Evolutionary conservation across 169 alveolate genomes (phyloP).

Genomic region (Plasmodium knowlesi): DNA sequence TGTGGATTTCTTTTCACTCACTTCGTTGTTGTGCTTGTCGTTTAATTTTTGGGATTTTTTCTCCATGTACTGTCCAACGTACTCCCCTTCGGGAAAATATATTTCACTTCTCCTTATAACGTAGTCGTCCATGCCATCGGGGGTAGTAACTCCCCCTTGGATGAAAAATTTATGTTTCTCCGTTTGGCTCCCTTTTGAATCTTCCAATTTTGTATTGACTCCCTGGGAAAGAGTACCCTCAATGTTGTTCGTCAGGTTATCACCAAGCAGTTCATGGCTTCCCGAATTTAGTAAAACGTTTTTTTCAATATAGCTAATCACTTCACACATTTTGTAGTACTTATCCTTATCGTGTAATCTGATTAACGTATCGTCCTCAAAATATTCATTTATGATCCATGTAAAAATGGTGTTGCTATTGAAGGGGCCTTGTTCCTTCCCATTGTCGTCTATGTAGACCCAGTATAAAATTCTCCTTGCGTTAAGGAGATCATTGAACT

Average conservation of each 20-base stretch:
- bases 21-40: background rate
- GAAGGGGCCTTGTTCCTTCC: slow-evolving; percentile 78
- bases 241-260: background rate
- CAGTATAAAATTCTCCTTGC: slow-evolving; percentile 73
- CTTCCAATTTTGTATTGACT: background rate
- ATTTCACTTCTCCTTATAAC: background rate
- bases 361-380: slow-evolving; percentile 72
- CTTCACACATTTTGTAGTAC: slow-evolving; percentile 48
- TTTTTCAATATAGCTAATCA: slow-evolving; percentile 60
- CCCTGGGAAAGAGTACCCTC: background rate
- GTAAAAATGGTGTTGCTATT: slow-evolving; percentile 78
- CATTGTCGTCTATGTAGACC: slow-evolving; percentile 80
- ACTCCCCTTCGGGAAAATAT: background rate
- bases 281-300: slow-evolving; percentile 23
- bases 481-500: slow-evolving; percentile 27
- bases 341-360: slow-evolving; percentile 71
- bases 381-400: slow-evolving; percentile 78
- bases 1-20: background rate
- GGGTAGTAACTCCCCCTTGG: background rate
- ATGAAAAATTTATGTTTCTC: background rate
- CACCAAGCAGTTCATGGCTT: background rate
- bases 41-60: background rate
- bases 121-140: background rate
- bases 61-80: background rate
- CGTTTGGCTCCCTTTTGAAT: background rate